These are phyloP conservation scores for Exophiala phaeomuriformis DNA, from an alignment of 2,329 filamentous ascomycete genomes.

Conservation along the genomic window DNA sequence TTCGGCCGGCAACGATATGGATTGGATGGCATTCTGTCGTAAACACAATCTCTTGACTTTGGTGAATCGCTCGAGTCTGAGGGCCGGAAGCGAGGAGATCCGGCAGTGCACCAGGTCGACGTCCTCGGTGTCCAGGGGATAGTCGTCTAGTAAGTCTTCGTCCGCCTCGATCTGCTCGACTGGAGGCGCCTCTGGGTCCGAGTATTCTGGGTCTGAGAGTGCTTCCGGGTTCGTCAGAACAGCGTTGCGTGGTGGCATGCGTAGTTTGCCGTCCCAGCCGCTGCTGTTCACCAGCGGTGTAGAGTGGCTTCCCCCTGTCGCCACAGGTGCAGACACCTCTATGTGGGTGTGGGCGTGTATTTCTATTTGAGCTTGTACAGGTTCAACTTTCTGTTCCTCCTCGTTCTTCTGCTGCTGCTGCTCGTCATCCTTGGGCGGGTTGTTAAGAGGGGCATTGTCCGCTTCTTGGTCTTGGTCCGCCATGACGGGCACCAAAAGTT, in stretches of 20 bases:
- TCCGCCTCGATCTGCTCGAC: conserved; percentile 73
- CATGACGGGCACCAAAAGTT: conserved; percentile 1
- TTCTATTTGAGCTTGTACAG: neutral
- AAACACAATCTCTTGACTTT: conserved; percentile 73
- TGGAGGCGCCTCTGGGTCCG: conserved; percentile 59
- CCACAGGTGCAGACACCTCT: conserved; percentile 8
- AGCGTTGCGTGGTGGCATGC: conserved; percentile 52
- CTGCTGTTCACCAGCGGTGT: conserved; percentile 32
- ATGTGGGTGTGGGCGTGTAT: conserved; percentile 17
- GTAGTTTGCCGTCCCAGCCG: conserved; percentile 43
- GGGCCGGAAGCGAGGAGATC: conserved; percentile 65
- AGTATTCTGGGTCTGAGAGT: conserved; percentile 77
- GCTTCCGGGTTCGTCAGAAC: conserved; percentile 71
- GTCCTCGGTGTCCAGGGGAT: conserved; percentile 48
- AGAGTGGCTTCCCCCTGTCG: neutral
- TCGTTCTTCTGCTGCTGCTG: conserved; percentile 1
- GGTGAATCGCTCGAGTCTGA: conserved; percentile 77
- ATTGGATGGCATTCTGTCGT: conserved; percentile 80
- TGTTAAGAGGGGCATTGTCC: conserved; percentile 6
- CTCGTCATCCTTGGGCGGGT: neutral
- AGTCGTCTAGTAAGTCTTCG: conserved; percentile 60
- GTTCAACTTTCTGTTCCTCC: neutral
- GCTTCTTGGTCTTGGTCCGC: conserved; percentile 4
- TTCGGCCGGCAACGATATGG: conserved; percentile 64
- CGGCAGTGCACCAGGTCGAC: conserved; percentile 88